Percentiles rank a stretch among this genome's conserved stretches.
Conservation (phyloP, 2,329 filamentous ascomycete genomes). For the Fusarium sp. region DNA sequence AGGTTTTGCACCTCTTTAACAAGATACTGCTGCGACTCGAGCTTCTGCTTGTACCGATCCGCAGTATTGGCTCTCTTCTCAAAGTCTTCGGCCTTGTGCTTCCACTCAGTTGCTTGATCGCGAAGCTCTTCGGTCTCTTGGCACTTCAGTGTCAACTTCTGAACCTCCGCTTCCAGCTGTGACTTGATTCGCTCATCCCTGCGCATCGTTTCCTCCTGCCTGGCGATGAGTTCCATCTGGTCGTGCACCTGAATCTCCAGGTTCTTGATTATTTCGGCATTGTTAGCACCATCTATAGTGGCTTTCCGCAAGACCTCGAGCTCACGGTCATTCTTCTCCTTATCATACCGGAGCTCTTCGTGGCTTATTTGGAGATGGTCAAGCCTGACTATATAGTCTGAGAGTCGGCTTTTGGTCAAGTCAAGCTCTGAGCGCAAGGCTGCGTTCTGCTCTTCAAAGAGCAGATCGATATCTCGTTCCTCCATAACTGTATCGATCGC, state of each 20-base stretch:
- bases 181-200: slow-evolving; percentile 55
- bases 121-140: slow-evolving; percentile 65
- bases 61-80: slow-evolving; percentile 73
- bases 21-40: slow-evolving; percentile 68
- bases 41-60: slow-evolving; percentile 73
- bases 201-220: slow-evolving; percentile 69
- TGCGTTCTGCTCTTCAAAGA: slow-evolving; percentile 68
- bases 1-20: slow-evolving; percentile 69
- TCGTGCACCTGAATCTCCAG: slow-evolving; percentile 72
- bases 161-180: slow-evolving; percentile 70
- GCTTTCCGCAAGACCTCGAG: slow-evolving; percentile 64
- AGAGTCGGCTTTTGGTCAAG: slow-evolving; percentile 67
- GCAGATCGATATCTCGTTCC: slow-evolving; percentile 66
- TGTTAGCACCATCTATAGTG: slow-evolving; percentile 65
- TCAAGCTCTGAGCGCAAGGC: slow-evolving; percentile 65
- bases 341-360: slow-evolving; percentile 74
- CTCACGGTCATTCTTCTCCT: slow-evolving; percentile 68
- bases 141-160: slow-evolving; percentile 60
- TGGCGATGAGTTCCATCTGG: slow-evolving; percentile 77
- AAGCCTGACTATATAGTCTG: slow-evolving; percentile 70
- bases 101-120: slow-evolving; percentile 71
- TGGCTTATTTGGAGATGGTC: slow-evolving; percentile 72
- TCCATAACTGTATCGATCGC: slow-evolving; percentile 58
- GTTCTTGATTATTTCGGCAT: slow-evolving; percentile 64
- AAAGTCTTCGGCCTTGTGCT: slow-evolving; percentile 69